These are phyloP conservation scores for Lecanicillium sp. DNA, from an alignment of 2,329 filamentous ascomycete species.

Conservation along the genomic window DNA sequence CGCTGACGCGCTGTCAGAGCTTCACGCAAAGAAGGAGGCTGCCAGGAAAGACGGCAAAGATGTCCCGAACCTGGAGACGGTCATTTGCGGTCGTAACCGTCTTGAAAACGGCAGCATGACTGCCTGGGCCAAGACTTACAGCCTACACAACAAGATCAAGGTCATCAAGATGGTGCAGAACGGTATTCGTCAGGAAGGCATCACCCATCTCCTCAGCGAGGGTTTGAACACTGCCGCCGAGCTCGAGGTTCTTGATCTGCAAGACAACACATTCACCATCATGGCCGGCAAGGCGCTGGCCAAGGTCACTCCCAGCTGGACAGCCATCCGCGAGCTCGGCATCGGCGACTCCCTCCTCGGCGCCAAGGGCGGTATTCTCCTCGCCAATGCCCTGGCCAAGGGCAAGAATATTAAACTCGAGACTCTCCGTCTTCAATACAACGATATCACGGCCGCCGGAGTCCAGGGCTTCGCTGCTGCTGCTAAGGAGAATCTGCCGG, in stretches of 20 bases:
- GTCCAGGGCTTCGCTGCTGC: conserved; percentile 64
- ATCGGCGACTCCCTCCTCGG: conserved; percentile 83
- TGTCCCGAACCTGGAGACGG: conserved; percentile 83
- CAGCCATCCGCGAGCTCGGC: conserved; percentile 69
- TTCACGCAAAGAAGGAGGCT: conserved; percentile 76
- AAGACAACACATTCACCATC: conserved; percentile 94
- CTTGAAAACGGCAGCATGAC: conserved; percentile 95
- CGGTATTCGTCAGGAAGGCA: conserved; percentile 90
- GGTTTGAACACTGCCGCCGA: conserved; percentile 64
- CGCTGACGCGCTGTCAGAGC: conserved; percentile 74
- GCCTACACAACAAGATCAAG: conserved; percentile 72
- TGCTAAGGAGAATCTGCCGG: conserved; percentile 59
- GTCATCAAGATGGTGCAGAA: conserved; percentile 97
- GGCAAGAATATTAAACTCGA: conserved; percentile 75
- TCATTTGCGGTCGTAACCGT: conserved; percentile 92
- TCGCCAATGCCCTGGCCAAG: conserved; percentile 64
- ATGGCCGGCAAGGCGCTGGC: conserved; percentile 72
- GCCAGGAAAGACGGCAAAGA: conserved; percentile 63
- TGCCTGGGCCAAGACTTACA: conserved; percentile 84
- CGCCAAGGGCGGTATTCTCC: conserved; percentile 63
- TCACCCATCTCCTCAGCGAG: conserved; percentile 68
- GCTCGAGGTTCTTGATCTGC: conserved; percentile 75
- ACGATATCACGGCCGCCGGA: conserved; percentile 77
- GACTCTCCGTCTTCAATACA: conserved; percentile 79
- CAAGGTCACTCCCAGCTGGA: conserved; percentile 66